Base-by-base conservation (phyloP, 257 asterid species). In the Solanum chiquidenum region DNA sequence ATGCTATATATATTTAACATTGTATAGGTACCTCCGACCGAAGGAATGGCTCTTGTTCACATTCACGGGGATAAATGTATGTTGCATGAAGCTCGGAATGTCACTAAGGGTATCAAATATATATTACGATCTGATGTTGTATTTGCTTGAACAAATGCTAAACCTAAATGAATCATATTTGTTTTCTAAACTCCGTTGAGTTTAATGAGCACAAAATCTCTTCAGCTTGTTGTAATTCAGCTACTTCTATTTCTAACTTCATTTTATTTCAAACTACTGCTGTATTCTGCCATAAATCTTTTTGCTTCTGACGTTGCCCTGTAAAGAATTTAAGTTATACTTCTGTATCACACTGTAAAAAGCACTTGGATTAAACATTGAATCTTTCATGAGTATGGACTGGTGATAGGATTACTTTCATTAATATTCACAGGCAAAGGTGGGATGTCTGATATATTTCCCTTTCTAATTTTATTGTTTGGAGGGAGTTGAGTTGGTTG, bases 21-120 rank as follows among this genome's bases (percentile, higher is more conserved):
- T 82, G 3, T 85, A 83, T 84, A 97, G 98, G 98, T 97, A 80
- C 90, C 98, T 87, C 99, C 99, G 7, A 87, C 93, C 33, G 97
- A 93, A 94, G 99, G 99, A 42, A 94, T 94, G 99, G 98, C 99
- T 83, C 93, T 96, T 52, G 91, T 96, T 88, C 99, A 96, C 91
- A 90, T 97, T 88, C 99, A 94, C 86, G 99, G 99, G n/a, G 94
- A 93, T 55, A 96, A 93, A 89, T 95, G 99, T 91, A 93, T 94
- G 98, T 89, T 97, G 90, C 99, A 97, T 80, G 98, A 94, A 91
- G 99, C 98, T 64, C 94, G 98, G 72, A 94, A 88, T 44, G 99
- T 97, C 69, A 90, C 84, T 33, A 95, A 95, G 88, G 99, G 99
- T 34, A 88, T 95, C 90, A 97, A 97, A 91, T 97, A 97, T 87